Percentiles rank a stretch among this genome's conserved stretches.
These are phyloP conservation scores for Aspergillus mulundensis DNA, from an alignment of 495 filamentous ascomycete genomes.

Conservation along the genomic window DNA sequence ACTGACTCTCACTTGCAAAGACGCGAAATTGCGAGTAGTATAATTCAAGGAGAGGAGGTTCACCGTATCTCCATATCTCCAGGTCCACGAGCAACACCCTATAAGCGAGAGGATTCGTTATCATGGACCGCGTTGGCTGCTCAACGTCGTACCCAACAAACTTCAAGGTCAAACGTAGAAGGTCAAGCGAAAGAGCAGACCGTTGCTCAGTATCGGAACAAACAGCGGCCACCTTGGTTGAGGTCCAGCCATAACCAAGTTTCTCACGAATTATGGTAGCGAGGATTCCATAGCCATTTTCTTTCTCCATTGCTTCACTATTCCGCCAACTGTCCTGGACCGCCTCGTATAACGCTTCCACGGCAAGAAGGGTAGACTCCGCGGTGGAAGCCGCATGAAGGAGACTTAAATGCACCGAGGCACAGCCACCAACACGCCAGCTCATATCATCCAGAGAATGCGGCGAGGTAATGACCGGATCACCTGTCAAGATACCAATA, in stretches of 20 bases:
- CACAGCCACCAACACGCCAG: conserved; percentile 86
- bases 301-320: conserved; percentile 95
- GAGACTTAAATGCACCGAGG: conserved; percentile 76
- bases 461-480: conserved; percentile 75
- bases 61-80: conserved; percentile 83
- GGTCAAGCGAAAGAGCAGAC: conserved; percentile 60
- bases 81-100: conserved; percentile 86
- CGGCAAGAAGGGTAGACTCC: conserved; percentile 66
- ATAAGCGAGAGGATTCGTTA: conserved; percentile 93
- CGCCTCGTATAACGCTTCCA: conserved; percentile 77
- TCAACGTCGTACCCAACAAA: conserved; percentile 84
- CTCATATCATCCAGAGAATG: conserved; percentile 85
- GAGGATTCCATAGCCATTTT: conserved; percentile 90
- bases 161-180: conserved; percentile 70
- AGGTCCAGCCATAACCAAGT: conserved; percentile 46
- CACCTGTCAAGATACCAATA: conserved; percentile 74
- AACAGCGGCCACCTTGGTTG: conserved; percentile 34
- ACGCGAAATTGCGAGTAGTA: conserved; percentile 89
- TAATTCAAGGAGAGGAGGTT: conserved; percentile 66
- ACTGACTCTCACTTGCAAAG: conserved; percentile 80
- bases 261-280: conserved; percentile 73
- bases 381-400: conserved; percentile 69
- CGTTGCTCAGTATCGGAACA: conserved; percentile 44
- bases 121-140: conserved; percentile 77
- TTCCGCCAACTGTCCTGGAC: conserved; percentile 91